These are phyloP conservation scores for Taphrina wiesneri DNA, from an alignment of 1,139 yeast genomes.

Conservation along the genomic window DNA sequence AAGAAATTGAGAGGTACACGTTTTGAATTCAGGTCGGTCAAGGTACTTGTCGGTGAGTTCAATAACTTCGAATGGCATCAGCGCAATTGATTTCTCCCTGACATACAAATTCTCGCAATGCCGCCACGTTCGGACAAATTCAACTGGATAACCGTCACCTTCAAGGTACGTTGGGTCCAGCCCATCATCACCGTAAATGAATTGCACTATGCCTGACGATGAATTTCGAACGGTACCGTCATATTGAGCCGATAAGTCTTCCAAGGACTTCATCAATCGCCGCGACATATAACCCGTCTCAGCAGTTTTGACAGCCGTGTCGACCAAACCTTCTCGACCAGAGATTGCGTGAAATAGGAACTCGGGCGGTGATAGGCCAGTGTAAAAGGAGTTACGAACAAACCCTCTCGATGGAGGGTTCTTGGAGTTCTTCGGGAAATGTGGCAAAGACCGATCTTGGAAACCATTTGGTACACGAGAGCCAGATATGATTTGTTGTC, in stretches of 20 bases:
- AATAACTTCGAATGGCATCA: conserved; percentile 70
- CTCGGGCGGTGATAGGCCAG: conserved; percentile 95
- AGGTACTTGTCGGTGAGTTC: conserved; percentile 59
- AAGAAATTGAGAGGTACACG: conserved; percentile 55
- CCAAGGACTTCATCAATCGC: conserved; percentile 95
- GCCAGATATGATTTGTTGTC: conserved; percentile 98
- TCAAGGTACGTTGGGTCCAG: conserved; percentile 98
- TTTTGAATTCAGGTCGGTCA: conserved; percentile 59
- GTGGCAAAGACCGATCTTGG: conserved; percentile 97
- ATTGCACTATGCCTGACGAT: conserved; percentile 93
- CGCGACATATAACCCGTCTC: conserved; percentile 99
- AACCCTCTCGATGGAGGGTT: conserved; percentile 98
- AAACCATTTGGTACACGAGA: conserved; percentile 99
- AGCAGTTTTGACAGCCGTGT: conserved; percentile 98
- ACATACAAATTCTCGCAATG: conserved; percentile 54
- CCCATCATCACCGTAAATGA: conserved; percentile 98
- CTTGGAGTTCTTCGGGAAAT: conserved; percentile 91
- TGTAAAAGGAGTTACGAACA: conserved; percentile 90
- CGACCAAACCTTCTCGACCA: conserved; percentile 99
- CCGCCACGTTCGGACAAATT: conserved; percentile 91
- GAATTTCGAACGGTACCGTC: conserved; percentile 95
- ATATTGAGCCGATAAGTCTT: conserved; percentile 90
- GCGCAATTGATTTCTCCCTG: conserved; percentile 34
- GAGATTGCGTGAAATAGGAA: conserved; percentile 98
- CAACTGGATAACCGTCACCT: conserved; percentile 96